Base-by-base conservation (phyloP, 2,329 filamentous ascomycete genomes). In the Herpotrichia juniperi region DNA sequence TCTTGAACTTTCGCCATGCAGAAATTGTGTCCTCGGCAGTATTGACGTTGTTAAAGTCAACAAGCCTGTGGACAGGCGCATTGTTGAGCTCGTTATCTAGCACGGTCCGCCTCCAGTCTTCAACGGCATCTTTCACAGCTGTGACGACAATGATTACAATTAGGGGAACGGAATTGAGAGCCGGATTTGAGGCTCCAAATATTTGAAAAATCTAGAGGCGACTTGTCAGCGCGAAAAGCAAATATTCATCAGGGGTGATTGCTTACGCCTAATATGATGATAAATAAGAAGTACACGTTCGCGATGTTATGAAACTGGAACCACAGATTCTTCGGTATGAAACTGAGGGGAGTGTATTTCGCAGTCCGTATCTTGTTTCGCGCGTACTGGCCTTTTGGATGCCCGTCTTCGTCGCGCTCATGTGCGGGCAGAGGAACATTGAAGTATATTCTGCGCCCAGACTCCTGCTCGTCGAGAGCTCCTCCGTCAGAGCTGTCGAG, bases 281-380 rank as follows among this genome's bases (percentile, higher is more conserved):
- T 84, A 77, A 97, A 97, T 63, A 97, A 81, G 83, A 99, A 99
- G 78, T 97, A 99, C 48, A 97, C 88, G 74, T 99, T 99, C 69
- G 94, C 94, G 67, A 99, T 89, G 70, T 97, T 97, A 77, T 99
- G 93, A 71, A 99, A 97, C 75, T 99, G 96, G 60, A 96, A 91
- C 86, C 88, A 99, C 68, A 99, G 72, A 76, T 99, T 97, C 79
- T 97, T 97, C 12, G 94, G 94, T 24, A 99, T 75, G 76, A 99
- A 99, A 54, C 90, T 96, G 58, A 99, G 76, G 8, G 96, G 89
- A 7, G 94, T 99, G 75, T 99, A 99, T 77, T 97, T 99, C 53
- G 94, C 91, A 2, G 94, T 99, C 63, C 96, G 85, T 73, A 99
- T 96, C 81, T 99, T 99, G 81, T 99, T 99, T 61, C 93, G 83